Evolutionary conservation across 75 land plant genomes (phyloP), one percentile per base, ranked within the genome.

Genomic region (Pinus albicaulis): DNA sequence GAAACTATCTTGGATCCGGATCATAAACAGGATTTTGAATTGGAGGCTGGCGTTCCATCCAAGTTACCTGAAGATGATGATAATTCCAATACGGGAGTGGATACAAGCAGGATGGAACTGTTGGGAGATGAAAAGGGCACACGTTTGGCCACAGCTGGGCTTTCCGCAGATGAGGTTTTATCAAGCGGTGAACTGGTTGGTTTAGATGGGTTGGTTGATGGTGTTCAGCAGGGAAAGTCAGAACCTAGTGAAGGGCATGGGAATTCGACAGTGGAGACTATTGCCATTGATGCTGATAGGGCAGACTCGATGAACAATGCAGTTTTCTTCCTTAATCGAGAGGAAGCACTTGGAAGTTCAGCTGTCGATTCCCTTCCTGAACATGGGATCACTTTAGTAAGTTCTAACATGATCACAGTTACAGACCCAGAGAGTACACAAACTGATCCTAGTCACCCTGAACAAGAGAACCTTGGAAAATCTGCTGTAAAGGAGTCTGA

Each of bases 111-210:
- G 81, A 78, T 73, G 63, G 77, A 75, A 75, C 81, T 79, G 87
- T 80, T 81, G 82, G 75, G 77, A 74, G 84, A 74, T 68, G 59
- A 79, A 80, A 81, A 68, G 22, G 41, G 20, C 8, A 68, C n/a
- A 22, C 23, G 71, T n/a, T 68, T 20, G 71, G 71, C 24, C n/a
- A 64, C 20, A 5, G 41, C 16, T 31, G 68, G 20, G 20, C 68
- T 31, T 64, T 31, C 68, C 68, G 41, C 19, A 19, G 71, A 52
- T n/a, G 8, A 41, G 44, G 52, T 8, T n/a, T 3, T 3, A 8
- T 68, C 71, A 68, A 68, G 3, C 19, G 52, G 31, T n/a, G 71
- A 68, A 41, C 48, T 22, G 41, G 34, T 8, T 41, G 71, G 41
- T 68, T 20, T 68, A 44, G 71, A 7, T 68, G 48, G 36, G 11